Evolutionary conservation across 768 basidiomycete species (phyloP), one percentile per base, ranked within the genome.

Genomic region (Calvatia gigantea): DNA sequence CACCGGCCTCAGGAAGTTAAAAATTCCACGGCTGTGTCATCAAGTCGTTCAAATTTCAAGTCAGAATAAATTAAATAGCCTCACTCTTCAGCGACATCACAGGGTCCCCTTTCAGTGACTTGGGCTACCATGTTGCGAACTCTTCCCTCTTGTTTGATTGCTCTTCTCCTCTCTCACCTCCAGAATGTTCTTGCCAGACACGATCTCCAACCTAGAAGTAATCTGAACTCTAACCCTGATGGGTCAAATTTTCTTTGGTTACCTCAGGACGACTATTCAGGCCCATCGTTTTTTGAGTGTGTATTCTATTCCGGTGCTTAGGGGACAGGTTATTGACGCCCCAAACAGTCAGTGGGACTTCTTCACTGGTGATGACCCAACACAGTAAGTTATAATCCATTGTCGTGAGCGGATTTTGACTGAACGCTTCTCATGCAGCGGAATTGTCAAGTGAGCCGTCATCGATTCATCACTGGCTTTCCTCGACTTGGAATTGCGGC

Each of bases 251-350:
- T 80, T 60, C 63, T 89, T 5, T 91, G 88, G 88, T 70, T 87
- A 12, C 78, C 80, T 9, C 65, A 87, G 68, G 87, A 88, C 63
- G 81, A 78, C 3, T 89, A 86, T 63, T 75, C 79, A 41, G 88
- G 89, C 12, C 60, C 75, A 51, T 80, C 72, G 0, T 91, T 91
- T 69, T 90, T 89, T 65, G 79, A 89, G 89, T 89, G 74, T 69
- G 67, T 67, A 44, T 3, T n/a, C 45, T 37, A 17, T 33, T 56
- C 21, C 33, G 46, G 39, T 46, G 25, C n/a, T n/a, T n/a, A 56
- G 6, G 15, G 31, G n/a, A 32, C n/a, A 31, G 31, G 4, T 25
- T 25, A 29, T 45, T 48, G 50, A 58, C 42, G 54, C 9, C 55
- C 38, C n/a, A 19, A 32, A 4, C 61, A 85, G 87, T 52, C 72